Evolutionary conservation across 345 rosid genomes (phyloP).

Genomic region (Eucalyptus fibrosa): DNA sequence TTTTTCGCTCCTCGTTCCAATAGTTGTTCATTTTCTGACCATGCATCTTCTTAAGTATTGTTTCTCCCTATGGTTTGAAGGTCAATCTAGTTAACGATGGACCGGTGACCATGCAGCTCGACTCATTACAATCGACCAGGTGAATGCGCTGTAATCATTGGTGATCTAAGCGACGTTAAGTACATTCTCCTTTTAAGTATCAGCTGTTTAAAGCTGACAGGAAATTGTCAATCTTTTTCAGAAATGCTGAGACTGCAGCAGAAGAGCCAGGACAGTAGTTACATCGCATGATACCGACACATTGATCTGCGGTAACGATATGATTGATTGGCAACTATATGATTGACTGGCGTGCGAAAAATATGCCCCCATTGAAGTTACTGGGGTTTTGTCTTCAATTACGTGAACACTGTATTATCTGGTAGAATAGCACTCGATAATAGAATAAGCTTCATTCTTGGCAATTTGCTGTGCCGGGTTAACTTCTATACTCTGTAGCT

Average conservation of each 20-base stretch:
- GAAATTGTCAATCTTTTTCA: not conserved
- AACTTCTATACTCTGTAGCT: not conserved
- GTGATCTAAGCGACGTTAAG: not conserved
- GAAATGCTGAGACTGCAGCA: not conserved
- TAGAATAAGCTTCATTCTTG: not conserved
- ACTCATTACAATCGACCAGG: constrained; percentile 59
- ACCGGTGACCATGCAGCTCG: constrained; percentile 88
- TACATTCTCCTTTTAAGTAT: not conserved
- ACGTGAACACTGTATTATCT: not conserved
- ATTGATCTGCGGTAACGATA: not conserved
- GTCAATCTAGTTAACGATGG: constrained; percentile 84
- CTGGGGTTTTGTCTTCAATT: not conserved
- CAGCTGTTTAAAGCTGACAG: not conserved
- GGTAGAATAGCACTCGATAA: not conserved
- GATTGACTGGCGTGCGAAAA: not conserved
- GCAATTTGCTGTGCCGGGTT: not conserved
- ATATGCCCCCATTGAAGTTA: accelerated
- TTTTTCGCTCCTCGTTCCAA: not conserved
- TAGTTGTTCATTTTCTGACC: not conserved
- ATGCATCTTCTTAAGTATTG: too few species aligned
- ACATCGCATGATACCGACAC: accelerated
- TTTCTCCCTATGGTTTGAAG: constrained; percentile 10
- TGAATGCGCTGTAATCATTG: constrained; percentile 6
- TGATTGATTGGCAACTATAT: not conserved
- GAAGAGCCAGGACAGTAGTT: not conserved